Evolutionary conservation across 805 yeast species (phyloP), one percentile per base, ranked within the genome.

Genomic region (Yarrowia osloensis): DNA sequence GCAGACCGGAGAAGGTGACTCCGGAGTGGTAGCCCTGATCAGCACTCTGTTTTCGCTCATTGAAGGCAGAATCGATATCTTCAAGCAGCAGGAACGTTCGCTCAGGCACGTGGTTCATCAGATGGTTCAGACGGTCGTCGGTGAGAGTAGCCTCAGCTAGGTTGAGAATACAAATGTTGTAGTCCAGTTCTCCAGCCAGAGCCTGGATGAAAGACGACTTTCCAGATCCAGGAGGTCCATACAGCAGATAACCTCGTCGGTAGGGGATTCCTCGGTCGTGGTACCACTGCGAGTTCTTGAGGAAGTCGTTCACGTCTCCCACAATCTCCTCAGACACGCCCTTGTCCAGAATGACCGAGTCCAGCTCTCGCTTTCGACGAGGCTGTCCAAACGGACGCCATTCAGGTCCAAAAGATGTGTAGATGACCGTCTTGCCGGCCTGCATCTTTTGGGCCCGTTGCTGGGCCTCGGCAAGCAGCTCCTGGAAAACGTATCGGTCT

Each of bases 301-400:
- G 79, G 74, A 95, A 95, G 74, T 91, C 97, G 63, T 81, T 77
- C 2, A 95, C 92, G 74, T 95, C 99, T 1, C 73, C 71, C 3
- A 90, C 74, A 24, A 95, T 85, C 11, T 75, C 71, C 68, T 88
- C 90, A 69, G 86, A 86, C 62, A 95, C 81, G 1, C 90, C 92
- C 26, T 82, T 76, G 76, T 92, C 98, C 65, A 95, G 79, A 28
- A 95, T 87, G 17, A 95, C 99, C 8, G 96, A 89, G 4, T 89
- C 94, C 42, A 94, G 78, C 29, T 88, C 78, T 72, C 99, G 82
- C 78, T 94, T 94, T 72, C 87, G 88, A 70, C 97, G 83, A 1
- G 99, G 98, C 75, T 88, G 93, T 2, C 99, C 99, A 80, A 95
- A 95, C 4, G 97, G 97, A 73, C 98, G 82, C 99, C 99, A 95